Conservation (phyloP, 352 stramenopile species). For the Pythium dissotocum region DNA sequence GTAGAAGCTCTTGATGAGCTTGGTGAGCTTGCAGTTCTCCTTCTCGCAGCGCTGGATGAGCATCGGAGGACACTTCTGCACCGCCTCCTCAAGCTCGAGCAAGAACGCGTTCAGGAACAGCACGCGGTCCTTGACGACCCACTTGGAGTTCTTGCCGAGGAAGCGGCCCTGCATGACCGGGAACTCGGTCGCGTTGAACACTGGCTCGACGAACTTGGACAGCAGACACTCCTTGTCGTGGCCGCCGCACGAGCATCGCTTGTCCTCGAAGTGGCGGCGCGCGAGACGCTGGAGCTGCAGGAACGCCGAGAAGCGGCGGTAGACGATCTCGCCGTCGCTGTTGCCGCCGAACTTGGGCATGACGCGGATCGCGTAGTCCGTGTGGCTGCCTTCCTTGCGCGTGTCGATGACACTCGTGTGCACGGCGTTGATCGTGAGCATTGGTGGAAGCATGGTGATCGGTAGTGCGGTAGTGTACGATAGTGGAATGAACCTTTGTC, state of each 20-base stretch:
- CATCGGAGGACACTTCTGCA: slow-evolving; percentile 37
- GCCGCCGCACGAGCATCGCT: slow-evolving; percentile 55
- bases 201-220: slow-evolving; percentile 57
- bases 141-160: slow-evolving; percentile 81
- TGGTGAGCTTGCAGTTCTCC: slow-evolving; percentile 33
- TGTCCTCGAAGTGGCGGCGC: slow-evolving; percentile 64
- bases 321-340: slow-evolving; percentile 70
- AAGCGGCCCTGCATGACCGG: slow-evolving; percentile 73
- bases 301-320: slow-evolving; percentile 84
- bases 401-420: slow-evolving; percentile 66
- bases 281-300: slow-evolving; percentile 78
- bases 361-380: slow-evolving; percentile 82
- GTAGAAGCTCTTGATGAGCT: slow-evolving; percentile 37
- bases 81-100: slow-evolving; percentile 34
- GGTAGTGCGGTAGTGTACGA: too few species aligned
- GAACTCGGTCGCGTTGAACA: slow-evolving; percentile 77
- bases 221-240: slow-evolving; percentile 67
- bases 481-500: background rate
- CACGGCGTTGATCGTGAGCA: slow-evolving; percentile 52
- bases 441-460: slow-evolving; percentile 21
- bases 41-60: slow-evolving; percentile 38
- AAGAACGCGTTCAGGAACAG: slow-evolving; percentile 43
- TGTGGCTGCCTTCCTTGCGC: slow-evolving; percentile 75
- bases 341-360: slow-evolving; percentile 59
- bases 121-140: slow-evolving; percentile 40